phyloP scores from a whole-genome alignment of 371 early-diverging fungal species.

The Mortierella sp. region DNA sequence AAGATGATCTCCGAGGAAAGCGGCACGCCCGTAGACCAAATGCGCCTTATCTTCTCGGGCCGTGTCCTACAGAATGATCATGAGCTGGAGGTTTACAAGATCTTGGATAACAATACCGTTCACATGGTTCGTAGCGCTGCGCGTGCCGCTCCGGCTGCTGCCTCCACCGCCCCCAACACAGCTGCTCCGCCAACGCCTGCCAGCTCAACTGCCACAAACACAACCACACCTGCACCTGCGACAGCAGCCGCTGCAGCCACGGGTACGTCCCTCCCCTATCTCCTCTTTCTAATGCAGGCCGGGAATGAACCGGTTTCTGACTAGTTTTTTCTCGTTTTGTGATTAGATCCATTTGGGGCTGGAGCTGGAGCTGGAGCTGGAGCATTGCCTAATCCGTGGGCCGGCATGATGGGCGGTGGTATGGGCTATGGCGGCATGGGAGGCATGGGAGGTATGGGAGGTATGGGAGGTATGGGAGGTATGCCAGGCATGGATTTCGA shows the following conservation, averaged over 20 bases:
- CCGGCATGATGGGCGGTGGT: constrained; percentile 58
- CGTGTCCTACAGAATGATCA: constrained; percentile 94
- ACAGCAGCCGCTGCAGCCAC: constrained; percentile 52
- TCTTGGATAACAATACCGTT: constrained; percentile 81
- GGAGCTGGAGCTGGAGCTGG: constrained; percentile 56
- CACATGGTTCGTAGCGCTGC: constrained; percentile 85
- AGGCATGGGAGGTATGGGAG: constrained; percentile 62
- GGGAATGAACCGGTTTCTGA: too few relatives aligned
- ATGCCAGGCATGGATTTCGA: constrained; percentile 70
- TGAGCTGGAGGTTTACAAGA: constrained; percentile 79
- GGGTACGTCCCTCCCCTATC: constrained; percentile 4
- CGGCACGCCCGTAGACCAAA: constrained; percentile 83
- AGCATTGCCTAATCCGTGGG: constrained; percentile 65
- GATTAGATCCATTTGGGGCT: constrained; percentile 55
- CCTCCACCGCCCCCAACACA: constrained; percentile 35
- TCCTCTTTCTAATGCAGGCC: too few relatives aligned
- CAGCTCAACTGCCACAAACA: constrained; percentile 49
- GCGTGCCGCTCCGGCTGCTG: constrained; percentile 48
- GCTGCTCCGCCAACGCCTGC: constrained; percentile 42
- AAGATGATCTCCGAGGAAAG: constrained; percentile 73
- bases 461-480: constrained; percentile 63
- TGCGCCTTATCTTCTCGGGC: constrained; percentile 94
- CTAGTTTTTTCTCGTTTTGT: neutral
- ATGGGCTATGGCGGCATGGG: constrained; percentile 66
- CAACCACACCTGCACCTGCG: constrained; percentile 51